Conservation (phyloP, 495 filamentous ascomycete genomes). For the Emericellopsis terricola region DNA sequence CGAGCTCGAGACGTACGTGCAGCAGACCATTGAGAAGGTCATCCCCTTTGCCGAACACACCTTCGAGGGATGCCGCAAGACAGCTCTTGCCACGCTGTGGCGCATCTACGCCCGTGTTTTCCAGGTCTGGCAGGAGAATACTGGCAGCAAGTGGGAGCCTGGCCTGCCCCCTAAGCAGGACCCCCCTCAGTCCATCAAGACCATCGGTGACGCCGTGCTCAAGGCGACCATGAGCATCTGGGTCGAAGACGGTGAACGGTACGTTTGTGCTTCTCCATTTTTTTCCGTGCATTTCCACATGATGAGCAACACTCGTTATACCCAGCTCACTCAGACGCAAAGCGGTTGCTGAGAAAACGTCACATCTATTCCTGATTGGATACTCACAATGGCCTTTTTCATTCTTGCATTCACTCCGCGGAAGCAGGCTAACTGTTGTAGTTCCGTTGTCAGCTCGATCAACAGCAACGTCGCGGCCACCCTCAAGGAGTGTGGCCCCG, state of each 20-base stretch:
- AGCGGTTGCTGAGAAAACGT: constrained; percentile 85
- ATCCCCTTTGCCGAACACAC: constrained; percentile 65
- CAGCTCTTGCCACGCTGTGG: constrained; percentile 78
- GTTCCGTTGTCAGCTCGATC: constrained; percentile 81
- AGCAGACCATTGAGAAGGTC: constrained; percentile 73
- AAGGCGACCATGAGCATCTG: constrained; percentile 69
- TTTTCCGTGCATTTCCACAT: constrained; percentile 24
- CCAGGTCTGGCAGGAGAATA: constrained; percentile 63
- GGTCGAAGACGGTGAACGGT: constrained; percentile 86
- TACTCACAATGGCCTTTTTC: constrained; percentile 29
- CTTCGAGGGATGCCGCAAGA: constrained; percentile 88
- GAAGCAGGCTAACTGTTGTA: too few species aligned
- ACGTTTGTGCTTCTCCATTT: constrained; percentile 21
- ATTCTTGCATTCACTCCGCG: too few species aligned
- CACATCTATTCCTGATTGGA: constrained; percentile 13
- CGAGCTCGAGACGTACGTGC: constrained; percentile 57
- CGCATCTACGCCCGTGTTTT: constrained; percentile 85
- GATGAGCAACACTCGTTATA: constrained; percentile 87
- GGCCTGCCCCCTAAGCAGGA: constrained; percentile 69
- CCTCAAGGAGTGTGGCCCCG: constrained; percentile 78
- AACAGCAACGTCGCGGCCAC: constrained; percentile 89
- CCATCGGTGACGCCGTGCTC: constrained; percentile 77
- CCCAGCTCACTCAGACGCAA: constrained; percentile 99
- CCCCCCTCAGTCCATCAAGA: constrained; percentile 56
- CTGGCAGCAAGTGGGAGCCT: constrained; percentile 68